phyloP scores from a whole-genome alignment of 1,284 basidiomycete genomes.

The Sutorius eximius region DNA sequence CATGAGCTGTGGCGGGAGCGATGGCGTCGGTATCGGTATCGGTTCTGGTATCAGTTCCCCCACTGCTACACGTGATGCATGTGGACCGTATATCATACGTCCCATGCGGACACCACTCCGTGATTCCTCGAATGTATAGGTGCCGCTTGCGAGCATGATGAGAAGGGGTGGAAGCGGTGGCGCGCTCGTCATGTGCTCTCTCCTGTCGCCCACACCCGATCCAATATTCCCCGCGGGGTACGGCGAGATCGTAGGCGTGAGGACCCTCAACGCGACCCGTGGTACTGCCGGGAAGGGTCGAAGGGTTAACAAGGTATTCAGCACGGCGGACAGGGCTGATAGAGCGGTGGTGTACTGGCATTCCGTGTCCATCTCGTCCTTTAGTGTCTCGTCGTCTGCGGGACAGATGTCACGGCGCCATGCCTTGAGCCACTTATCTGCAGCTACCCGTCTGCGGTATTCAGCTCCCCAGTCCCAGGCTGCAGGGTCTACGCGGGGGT shows the following conservation, averaged over 20 bases:
- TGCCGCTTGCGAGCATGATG: conserved; percentile 24
- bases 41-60: no score
- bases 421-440: conserved; percentile 12
- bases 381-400: conserved; percentile 3
- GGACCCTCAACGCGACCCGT: conserved; percentile 17
- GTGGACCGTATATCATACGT: conserved; percentile 22
- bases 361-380: neutral
- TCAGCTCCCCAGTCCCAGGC: conserved; percentile 25
- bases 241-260: conserved; percentile 15
- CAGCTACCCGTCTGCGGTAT: conserved; percentile 23
- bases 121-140: conserved; percentile 6
- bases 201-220: conserved; percentile 2
- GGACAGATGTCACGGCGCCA: conserved; percentile 17
- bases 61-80: conserved; percentile 1
- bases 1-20: conserved; percentile 32
- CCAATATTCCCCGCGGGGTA: conserved; percentile 13
- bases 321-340: conserved; percentile 23
- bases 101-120: conserved; percentile 13
- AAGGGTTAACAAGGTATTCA: conserved; percentile 35
- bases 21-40: conserved; percentile 17
- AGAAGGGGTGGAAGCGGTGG: conserved; percentile 24
- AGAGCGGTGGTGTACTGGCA: conserved; percentile 3
- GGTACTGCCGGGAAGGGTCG: conserved; percentile 28
- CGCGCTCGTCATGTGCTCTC: conserved; percentile 23
- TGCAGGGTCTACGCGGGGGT: conserved; percentile 16